phyloP scores from a whole-genome alignment of 345 rosid species.

The Triadica sebifera region DNA sequence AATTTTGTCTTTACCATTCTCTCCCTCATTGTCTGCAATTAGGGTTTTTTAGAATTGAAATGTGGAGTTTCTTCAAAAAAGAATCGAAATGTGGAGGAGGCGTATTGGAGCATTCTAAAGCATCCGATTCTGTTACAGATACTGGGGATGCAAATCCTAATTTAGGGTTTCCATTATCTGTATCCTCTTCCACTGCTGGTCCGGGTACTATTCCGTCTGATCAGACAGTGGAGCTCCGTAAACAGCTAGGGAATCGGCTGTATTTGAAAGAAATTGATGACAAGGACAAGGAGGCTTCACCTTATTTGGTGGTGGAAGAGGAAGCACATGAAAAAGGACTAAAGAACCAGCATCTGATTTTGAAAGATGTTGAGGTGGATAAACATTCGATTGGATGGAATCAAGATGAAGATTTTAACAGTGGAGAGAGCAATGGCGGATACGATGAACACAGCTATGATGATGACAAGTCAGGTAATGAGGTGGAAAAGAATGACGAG shows the following conservation, averaged over 20 bases:
- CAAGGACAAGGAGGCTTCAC: neutral
- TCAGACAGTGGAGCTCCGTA: constrained; percentile 7
- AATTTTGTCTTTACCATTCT: neutral
- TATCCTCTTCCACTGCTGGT: neutral
- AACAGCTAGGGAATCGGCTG: constrained; percentile 12
- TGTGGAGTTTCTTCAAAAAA: no score
- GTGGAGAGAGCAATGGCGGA: constrained; percentile 15
- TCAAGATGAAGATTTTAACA: constrained; percentile 11
- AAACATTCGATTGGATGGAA: neutral
- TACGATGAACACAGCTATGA: neutral
- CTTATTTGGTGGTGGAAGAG: neutral
- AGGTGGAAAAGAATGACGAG: neutral
- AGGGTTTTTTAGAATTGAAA: constrained; percentile 26
- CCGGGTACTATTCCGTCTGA: neutral
- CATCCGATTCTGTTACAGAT: neutral
- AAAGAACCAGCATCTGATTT: neutral
- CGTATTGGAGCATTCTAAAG: constrained; percentile 13
- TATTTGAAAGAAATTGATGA: neutral
- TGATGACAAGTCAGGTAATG: constrained; percentile 10
- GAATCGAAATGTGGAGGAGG: constrained; percentile 23
- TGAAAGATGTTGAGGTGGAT: constrained; percentile 11
- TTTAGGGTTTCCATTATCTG: neutral
- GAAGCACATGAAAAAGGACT: neutral
- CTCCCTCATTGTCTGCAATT: neutral
- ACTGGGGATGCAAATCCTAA: neutral